Evolutionary conservation across 176 grass and related monocot genomes (phyloP).

Genomic region (Triticum dicoccoides): DNA sequence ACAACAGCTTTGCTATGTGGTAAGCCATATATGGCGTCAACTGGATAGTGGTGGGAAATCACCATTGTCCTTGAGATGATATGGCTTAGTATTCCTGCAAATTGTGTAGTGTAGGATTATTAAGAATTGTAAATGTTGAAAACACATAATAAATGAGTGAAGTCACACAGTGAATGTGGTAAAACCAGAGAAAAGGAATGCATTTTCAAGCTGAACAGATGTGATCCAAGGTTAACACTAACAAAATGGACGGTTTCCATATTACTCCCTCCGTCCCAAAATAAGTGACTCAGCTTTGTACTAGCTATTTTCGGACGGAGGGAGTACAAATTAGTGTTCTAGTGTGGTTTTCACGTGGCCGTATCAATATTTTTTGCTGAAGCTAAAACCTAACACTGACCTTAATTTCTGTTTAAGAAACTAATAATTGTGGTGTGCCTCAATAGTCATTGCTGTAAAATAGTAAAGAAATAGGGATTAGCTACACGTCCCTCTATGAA

Average conservation of each 20-base stretch:
- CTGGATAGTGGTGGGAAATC: slow-evolving; percentile 85
- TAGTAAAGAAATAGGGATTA: background rate
- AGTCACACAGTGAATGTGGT: background rate
- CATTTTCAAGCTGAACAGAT: slow-evolving; percentile 1
- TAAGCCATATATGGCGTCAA: slow-evolving; percentile 30
- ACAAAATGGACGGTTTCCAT: background rate
- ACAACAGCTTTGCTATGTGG: slow-evolving; percentile 12
- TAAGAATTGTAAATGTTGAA: slow-evolving; percentile 6
- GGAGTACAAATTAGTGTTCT: background rate
- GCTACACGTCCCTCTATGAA: background rate
- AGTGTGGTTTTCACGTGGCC: background rate
- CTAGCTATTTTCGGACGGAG: too few relatives aligned
- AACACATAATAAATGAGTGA: slow-evolving; percentile 5
- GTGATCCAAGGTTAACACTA: background rate
- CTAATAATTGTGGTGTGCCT: slow-evolving; percentile 4
- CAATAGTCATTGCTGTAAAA: slow-evolving; percentile 17
- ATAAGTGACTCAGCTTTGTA: too few relatives aligned
- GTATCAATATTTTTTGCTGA: background rate
- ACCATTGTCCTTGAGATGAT: slow-evolving; percentile 71
- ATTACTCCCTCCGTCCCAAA: background rate
- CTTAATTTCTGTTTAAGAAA: slow-evolving; percentile 1
- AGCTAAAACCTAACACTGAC: background rate
- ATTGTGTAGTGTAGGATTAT: slow-evolving; percentile 10
- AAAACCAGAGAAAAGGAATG: background rate
- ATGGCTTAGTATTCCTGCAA: slow-evolving; percentile 52